These are phyloP conservation scores for Rhizomucor pusillus DNA, from an alignment of 371 early-diverging fungal species.

Conservation along the genomic window DNA sequence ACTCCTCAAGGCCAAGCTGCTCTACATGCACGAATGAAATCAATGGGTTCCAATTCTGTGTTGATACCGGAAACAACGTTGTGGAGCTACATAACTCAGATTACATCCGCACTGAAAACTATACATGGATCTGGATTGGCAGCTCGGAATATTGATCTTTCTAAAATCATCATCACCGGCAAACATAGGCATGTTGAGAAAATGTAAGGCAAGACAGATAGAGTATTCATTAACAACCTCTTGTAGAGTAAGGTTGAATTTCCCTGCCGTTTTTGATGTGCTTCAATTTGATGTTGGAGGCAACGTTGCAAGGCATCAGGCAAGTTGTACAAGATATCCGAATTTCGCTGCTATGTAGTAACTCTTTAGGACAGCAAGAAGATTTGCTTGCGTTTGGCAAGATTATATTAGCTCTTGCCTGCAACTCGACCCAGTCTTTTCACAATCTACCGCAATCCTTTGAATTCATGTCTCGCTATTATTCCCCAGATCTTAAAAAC, in stretches of 20 bases:
- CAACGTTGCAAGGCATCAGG: slow-evolving; percentile 64
- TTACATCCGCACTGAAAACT: slow-evolving; percentile 79
- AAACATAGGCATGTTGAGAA: slow-evolving; percentile 65
- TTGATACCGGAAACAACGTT: slow-evolving; percentile 70
- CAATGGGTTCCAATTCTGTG: slow-evolving; percentile 27
- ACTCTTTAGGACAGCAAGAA: slow-evolving; percentile 64
- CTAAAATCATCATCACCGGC: slow-evolving; percentile 80
- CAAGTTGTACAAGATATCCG: slow-evolving; percentile 6
- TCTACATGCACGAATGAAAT: slow-evolving; percentile 38
- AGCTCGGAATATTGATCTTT: slow-evolving; percentile 72
- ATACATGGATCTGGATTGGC: slow-evolving; percentile 83
- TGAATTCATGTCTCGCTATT: slow-evolving; percentile 70
- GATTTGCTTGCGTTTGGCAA: slow-evolving; percentile 90
- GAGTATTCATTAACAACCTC: not conserved
- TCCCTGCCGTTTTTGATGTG: slow-evolving; percentile 84
- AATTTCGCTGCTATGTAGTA: not conserved
- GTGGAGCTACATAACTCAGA: slow-evolving; percentile 88
- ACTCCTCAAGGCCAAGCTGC: slow-evolving; percentile 53
- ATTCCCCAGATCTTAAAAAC: slow-evolving; percentile 78
- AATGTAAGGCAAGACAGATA: not conserved
- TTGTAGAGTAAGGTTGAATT: slow-evolving; percentile 74
- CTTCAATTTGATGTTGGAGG: slow-evolving; percentile 69
- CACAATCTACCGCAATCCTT: slow-evolving; percentile 72
- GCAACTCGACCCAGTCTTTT: slow-evolving; percentile 69
- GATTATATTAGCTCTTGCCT: slow-evolving; percentile 76